Evolutionary conservation across 164 flowering plant genomes (phyloP), one percentile per base, ranked within the genome.

Genomic region (Liquidambar formosana): DNA sequence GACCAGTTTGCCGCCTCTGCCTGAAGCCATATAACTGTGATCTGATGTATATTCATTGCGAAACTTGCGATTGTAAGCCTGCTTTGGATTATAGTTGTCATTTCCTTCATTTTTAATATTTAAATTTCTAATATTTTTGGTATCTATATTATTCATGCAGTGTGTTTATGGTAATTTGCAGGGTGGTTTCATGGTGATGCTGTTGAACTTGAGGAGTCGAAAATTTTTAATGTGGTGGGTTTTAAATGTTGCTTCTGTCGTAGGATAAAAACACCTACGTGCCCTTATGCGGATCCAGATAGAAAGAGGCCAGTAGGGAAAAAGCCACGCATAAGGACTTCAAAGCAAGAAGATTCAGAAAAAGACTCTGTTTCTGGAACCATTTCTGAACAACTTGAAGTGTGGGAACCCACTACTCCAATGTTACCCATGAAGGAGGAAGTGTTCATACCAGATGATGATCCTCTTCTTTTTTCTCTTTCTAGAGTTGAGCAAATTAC

Each of bases 141-240:
- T 15, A 25, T 44, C 69, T 38, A 9, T 61, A 27, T 10, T 57
- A 10, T 48, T 54, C 19, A n/a, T 44, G 44, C 9, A 10, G 49
- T 67, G 3, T 61, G 48, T 60, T 71, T 71, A 26, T 65, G 63
- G 9, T 58, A 25, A 43, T 75, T 53, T 81, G 80, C 89, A 96
- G 99, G 79, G 52, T 96, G 99, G 99, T 89, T 69, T 75, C 99
- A 96, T 78, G 96, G 95, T 64, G 97, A 90, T 56, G 97, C 99
- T 62, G 74, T 96, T 58, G 85, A 85, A 65, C 88, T 96, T 43
- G 78, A 86, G 43, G 98, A 93, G 78, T 81, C 88, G 21, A 86
- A 82, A 74, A 67, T 92, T 61, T 72, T 78, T 60, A 82, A 83
- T 28, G 76, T 96, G 60, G 67, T 78, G 44, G 98, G 99, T 48